Base-by-base conservation (phyloP, 345 rosid genomes). In the Eucalyptus sp. region DNA sequence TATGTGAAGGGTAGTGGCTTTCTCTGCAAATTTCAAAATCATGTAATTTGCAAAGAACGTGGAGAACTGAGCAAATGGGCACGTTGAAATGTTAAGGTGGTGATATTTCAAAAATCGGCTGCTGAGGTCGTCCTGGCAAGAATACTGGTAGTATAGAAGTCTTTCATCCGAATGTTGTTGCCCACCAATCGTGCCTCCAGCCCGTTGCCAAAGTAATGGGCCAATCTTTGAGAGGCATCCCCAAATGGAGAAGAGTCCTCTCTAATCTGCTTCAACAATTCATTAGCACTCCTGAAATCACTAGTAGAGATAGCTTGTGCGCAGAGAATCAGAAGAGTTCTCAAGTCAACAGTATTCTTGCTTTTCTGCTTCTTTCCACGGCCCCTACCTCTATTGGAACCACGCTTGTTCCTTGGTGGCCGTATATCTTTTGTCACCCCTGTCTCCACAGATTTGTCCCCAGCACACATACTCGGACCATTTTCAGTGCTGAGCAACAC, bases 161-260 rank as follows among this genome's bases (percentile, higher is more conserved):
- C 66, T 86, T 66, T 90, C 92, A 89, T 90, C 90, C 49, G 90
- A 22, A 91, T 54, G 22, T 94, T 96, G 13, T 90, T 90, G 44
- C 96, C 96, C 54, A 89, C 93, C 90, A 97, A 88, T 54, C 99
- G 98, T 6, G 95, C 96, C 91, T 97, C 96, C 10, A 97, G 98
- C 79, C 96, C 98, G 90, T 94, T 94, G 41, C 95, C 98, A 33
- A 97, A 97, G 94, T 90, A 94, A 93, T 96, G 93, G 86, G 99
- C 98, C 88, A 97, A 66, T 87, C 99, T 95, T 91, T 97, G 96
- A 86, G 95, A 91, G 8, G 95, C 95, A 90, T 96, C 98, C 51
- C 99, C 99, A 6, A 71, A 79, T 60, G 94, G 93, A 15, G 99
- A 96, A 68, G 96, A 91, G 86, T 96, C 94, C 89, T 95, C 92